Conservation (phyloP, 2,329 filamentous ascomycete genomes). For the Monosporascus ibericus region DNA sequence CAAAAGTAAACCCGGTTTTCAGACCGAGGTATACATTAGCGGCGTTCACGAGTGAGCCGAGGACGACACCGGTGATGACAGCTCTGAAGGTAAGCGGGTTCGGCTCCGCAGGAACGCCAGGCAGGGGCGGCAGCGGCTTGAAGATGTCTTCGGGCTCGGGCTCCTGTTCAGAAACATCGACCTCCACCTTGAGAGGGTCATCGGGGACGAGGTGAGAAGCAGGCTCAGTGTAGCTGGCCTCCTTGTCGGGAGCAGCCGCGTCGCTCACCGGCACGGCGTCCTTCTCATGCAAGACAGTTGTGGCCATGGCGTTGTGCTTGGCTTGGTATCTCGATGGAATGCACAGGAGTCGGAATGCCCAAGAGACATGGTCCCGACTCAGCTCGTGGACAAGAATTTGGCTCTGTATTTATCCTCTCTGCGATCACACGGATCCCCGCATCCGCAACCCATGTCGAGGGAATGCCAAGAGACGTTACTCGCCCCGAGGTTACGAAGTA, state of each 20-base stretch:
- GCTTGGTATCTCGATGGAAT: no score
- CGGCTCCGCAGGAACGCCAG: constrained; percentile 23
- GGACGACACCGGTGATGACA: constrained; percentile 43
- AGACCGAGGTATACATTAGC: constrained; percentile 52
- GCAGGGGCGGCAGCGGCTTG: constrained; percentile 30
- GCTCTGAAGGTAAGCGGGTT: constrained; percentile 47
- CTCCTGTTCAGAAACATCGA: background rate
- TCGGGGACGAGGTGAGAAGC: constrained; percentile 1
- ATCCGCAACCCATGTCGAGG: background rate
- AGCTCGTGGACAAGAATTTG: background rate
- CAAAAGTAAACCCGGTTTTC: constrained; percentile 41
- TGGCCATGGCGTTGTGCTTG: background rate
- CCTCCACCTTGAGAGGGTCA: background rate
- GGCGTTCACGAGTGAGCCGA: constrained; percentile 49
- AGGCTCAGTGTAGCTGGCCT: background rate
- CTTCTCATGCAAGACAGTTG: background rate
- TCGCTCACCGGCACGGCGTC: constrained; percentile 1
- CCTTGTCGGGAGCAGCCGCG: background rate
- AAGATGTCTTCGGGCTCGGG: constrained; percentile 27
- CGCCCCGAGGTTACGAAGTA: background rate
- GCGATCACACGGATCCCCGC: background rate
- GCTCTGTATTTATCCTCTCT: background rate
- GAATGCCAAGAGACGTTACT: background rate
- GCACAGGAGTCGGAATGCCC: no score
- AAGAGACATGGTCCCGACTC: background rate